Evolutionary conservation across 2,329 filamentous ascomycete species (phyloP).

Genomic region (Apiospora marii): DNA sequence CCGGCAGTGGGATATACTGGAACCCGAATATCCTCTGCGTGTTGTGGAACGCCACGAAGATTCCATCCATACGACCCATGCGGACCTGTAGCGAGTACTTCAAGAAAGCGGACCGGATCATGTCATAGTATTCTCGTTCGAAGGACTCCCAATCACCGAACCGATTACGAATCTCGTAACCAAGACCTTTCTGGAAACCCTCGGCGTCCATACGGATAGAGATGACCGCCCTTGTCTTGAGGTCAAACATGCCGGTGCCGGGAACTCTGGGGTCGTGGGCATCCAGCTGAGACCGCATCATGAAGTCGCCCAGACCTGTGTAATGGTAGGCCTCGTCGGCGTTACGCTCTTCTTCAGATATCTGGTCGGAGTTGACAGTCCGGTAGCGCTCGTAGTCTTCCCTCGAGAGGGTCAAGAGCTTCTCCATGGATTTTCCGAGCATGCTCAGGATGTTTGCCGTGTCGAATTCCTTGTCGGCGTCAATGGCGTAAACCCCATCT

Average conservation of each 20-base stretch:
- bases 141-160: constrained; percentile 88
- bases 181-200: constrained; percentile 76
- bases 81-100: constrained; percentile 97
- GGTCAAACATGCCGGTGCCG: constrained; percentile 91
- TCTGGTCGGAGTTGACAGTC: constrained; percentile 69
- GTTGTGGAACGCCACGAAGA: constrained; percentile 97
- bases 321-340: constrained; percentile 86
- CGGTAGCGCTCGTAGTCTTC: constrained; percentile 88
- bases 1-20: constrained; percentile 85
- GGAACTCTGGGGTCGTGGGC: constrained; percentile 86
- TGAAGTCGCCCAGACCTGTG: constrained; percentile 82
- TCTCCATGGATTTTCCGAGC: constrained; percentile 96
- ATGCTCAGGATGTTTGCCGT: constrained; percentile 86
- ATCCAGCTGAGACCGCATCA: constrained; percentile 95
- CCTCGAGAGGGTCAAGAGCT: constrained; percentile 84
- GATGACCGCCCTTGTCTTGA: constrained; percentile 93
- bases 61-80: constrained; percentile 98
- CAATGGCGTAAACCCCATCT: constrained; percentile 90
- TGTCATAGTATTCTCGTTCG: constrained; percentile 95
- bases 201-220: constrained; percentile 87
- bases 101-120: constrained; percentile 92
- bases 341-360: constrained; percentile 75
- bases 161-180: constrained; percentile 83
- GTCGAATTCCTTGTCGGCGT: constrained; percentile 94
- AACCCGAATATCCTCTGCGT: constrained; percentile 96